Base-by-base conservation (phyloP, 768 basidiomycete species). In the Boletus tylopilopsis region DNA sequence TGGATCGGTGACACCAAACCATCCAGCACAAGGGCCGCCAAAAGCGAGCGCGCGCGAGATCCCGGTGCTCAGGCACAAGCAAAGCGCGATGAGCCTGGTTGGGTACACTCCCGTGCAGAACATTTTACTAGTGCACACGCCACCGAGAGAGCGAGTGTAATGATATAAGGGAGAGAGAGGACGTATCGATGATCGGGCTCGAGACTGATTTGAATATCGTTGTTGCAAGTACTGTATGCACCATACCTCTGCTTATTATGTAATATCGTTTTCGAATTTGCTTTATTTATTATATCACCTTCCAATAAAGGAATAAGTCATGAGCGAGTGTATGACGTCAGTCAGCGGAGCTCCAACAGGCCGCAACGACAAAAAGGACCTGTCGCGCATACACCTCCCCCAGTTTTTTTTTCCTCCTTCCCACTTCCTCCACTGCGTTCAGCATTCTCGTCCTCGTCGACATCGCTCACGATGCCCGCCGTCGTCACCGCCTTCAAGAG, bases 401-500 rank as follows among this genome's bases (percentile, higher is more conserved):
- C 55, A 55, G 30, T 18, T 25, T 41, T 44, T 13, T 2, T 11
- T 37, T 4, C 32, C 39, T 22, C 25, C 44, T 36, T 34, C 34
- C n/a, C 33, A 18, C 10, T 13, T 18, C 33, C 6, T 18, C 33
- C 11, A 30, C 47, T 15, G 6, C 40, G 9, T 23, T 29, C 37
- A 16, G 3, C 53, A 3, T 47, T 56, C 9, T 32, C 51, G 8
- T 4, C 51, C 25, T 33, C 50, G 32, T 49, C 51, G 37, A 54
- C 55, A 32, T n/a, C 42, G 32, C 21, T 11, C 23, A 56, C 54
- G 42, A 87, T 87, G 85, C 84, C 84, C 53, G 77, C 76, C 50
- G 86, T 91, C 45, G 85, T 94, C 60, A 83, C 92, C 69, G 86
- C 87, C 19, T 89, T 94, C 74, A 94, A 92, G 76, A 93, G 90